Evolutionary conservation across 2,329 filamentous ascomycete species (phyloP), one percentile per base, ranked within the genome.

Genomic region (Aspergillus novofumigatus): DNA sequence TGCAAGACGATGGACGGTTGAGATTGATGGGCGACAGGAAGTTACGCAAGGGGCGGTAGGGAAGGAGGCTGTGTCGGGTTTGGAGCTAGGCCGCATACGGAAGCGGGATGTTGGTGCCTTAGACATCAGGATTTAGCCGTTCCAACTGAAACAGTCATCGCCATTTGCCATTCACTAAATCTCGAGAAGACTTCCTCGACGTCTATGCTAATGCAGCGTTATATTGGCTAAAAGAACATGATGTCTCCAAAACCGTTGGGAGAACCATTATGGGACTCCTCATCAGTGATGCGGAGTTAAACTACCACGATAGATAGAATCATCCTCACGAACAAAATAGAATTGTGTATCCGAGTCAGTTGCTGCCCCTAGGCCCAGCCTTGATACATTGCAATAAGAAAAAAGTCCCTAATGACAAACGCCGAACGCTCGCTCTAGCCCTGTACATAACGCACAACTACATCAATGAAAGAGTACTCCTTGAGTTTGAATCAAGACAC

Each of bases 321-420:
- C 32, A 38, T 38, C 7, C 14, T n/a, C 32, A 38, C 1, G 32
- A n/a, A 14, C 14, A 38, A 10, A 45, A 14, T 45, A 23, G 42
- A 44, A 45, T 4, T 3, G n/a, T 23, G 23, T 23, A 45, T 23
- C 8, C 42, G 42, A 45, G 8, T 45, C n/a, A 23, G 21, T 20
- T 20, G 42, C 23, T 59, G 54, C 57, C 52, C 59, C 51, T 61
- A 65, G 64, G 65, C 53, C 64, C 65, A 62, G 66, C 68, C 65
- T 64, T 53, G 41, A 53, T 57, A 59, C 57, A 64, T 57, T 60
- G 49, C 57, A 51, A 56, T 47, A 52, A 58, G 54, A 55, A 58
- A 26, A 52, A 4, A 17, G 14, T 38, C 14, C 29, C 29, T 14
- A 49, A 55, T 45, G 38, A 42, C 45, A 59, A 52, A 57, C 11